Evolutionary conservation across 345 rosid genomes (phyloP), one percentile per base, ranked within the genome.

Genomic region (Chamaenerion angustifolium): DNA sequence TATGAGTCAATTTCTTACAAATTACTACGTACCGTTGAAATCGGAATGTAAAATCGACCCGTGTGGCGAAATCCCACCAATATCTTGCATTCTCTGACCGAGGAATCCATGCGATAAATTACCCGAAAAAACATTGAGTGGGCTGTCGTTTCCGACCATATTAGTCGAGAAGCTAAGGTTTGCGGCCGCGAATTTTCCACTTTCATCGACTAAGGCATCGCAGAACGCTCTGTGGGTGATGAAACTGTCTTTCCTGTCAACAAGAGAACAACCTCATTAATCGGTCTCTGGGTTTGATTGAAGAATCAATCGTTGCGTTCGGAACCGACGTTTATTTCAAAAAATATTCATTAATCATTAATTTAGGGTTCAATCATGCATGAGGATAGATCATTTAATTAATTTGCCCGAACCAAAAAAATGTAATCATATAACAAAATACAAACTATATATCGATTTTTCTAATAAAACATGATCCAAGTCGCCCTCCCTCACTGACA

Each of bases 221-320:
- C 57, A 54, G 47, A 54, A 54, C 5, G 57, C 57, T 54, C 57
- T 42, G 40, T 54, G 57, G 11, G 57, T 54, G 35, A 18, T 54
- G 46, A 54, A 54, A 43, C 57, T 54, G 16, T 54, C 57, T 15
- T 44, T 54, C 47, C 57, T 54, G 40, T 13, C 16, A 31, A 50
- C 23, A 49, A 27, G 12, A 31, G 12, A 31, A 31, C 37, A 31
- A 31, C 37, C 37, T 31, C 8, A 31, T 31, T 3, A 31, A 31
- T 31, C 10, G 37, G 37, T 23, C 5, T 23, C 27, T n/a, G n/a
- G 27, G 27, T 23, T 23, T 23, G 2, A 23, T 23, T 23, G 5
- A 23, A 23, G 27, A 23, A 23, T 49, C 56, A 52, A 40, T 16
- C 56, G 40, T n/a, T 42, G 40, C 6, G 31, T 16, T 25, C 42